phyloP scores from a whole-genome alignment of 352 stramenopile species.

The Thalassiosira tumida region DNA sequence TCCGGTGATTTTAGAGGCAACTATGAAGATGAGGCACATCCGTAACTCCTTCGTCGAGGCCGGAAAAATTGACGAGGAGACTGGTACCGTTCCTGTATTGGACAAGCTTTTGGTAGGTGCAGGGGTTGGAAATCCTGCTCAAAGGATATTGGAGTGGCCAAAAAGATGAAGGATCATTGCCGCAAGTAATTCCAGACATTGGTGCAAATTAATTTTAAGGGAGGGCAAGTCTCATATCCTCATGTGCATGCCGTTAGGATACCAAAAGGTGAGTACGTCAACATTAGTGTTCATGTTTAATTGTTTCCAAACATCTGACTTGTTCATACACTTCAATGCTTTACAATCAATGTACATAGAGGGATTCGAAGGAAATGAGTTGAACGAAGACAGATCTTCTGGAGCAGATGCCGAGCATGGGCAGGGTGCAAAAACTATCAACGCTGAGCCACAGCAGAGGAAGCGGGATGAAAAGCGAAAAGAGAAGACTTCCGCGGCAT shows the following conservation, averaged over 20 bases:
- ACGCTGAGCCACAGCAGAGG: constrained; percentile 8
- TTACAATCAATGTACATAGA: too few relatives aligned
- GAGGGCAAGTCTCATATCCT: constrained; percentile 9
- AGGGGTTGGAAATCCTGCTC: constrained; percentile 4
- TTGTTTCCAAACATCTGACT: too few relatives aligned
- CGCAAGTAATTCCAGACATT: constrained; percentile 1
- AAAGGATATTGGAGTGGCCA: constrained; percentile 41
- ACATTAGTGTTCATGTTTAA: too few relatives aligned
- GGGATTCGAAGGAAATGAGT: too few relatives aligned
- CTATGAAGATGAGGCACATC: constrained; percentile 34
- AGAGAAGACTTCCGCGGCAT: background rate
- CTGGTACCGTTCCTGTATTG: constrained; percentile 13
- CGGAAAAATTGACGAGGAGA: constrained; percentile 59
- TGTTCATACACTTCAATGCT: too few relatives aligned
- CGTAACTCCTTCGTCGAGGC: constrained; percentile 27
- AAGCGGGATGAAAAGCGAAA: background rate
- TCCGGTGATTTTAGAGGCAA: constrained; percentile 8
- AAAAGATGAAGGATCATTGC: constrained; percentile 12
- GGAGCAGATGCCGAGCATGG: constrained; percentile 12
- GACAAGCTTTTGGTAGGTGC: constrained; percentile 38
- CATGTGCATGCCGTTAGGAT: constrained; percentile 26
- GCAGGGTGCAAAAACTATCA: constrained; percentile 35
- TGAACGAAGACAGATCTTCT: constrained; percentile 4
- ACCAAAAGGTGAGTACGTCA: constrained; percentile 33
- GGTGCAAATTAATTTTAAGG: background rate